Conservation (phyloP, 768 basidiomycete species). For the Solioccasus polychromus region DNA sequence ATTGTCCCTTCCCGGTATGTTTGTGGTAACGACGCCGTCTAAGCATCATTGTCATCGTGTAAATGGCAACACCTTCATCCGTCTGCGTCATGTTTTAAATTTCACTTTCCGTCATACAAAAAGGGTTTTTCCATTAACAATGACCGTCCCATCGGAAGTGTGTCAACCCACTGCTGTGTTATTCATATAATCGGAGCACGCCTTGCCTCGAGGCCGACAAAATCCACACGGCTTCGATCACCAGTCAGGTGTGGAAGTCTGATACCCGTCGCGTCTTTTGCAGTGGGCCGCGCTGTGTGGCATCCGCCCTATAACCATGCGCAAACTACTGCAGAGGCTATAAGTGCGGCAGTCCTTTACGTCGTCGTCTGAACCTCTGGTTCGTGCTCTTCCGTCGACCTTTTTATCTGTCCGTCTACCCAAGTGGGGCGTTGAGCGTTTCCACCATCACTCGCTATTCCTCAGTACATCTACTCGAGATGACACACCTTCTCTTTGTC, state of each 20-base stretch:
- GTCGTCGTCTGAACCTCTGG: neutral
- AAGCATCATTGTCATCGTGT: too few relatives aligned
- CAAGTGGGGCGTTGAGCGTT: slow-evolving; percentile 22
- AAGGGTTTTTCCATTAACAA: neutral
- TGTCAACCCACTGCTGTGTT: neutral
- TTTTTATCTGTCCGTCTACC: slow-evolving; percentile 9
- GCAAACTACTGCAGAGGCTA: slow-evolving; percentile 8
- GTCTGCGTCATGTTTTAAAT: neutral
- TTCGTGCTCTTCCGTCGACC: neutral
- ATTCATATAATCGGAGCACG: slow-evolving; percentile 8
- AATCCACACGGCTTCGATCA: slow-evolving; percentile 3
- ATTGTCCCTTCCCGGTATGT: too few relatives aligned
- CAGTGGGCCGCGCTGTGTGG: slow-evolving; percentile 11
- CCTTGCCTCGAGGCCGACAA: slow-evolving; percentile 15
- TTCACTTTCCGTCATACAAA: neutral
- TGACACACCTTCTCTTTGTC: slow-evolving; percentile 12
- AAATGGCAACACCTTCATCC: too few relatives aligned
- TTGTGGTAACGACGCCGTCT: too few relatives aligned
- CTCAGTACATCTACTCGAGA: neutral
- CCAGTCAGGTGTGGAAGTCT: slow-evolving; percentile 1
- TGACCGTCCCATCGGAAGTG: neutral
- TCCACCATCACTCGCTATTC: slow-evolving; percentile 1
- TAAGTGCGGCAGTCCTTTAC: slow-evolving; percentile 14
- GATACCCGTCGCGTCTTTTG: neutral
- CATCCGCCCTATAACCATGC: slow-evolving; percentile 17